A percentile compares a stretch with the other conserved stretches of the same genome.
Conservation (phyloP, 1,139 yeast genomes). For the Lodderomyces beijingensis region DNA sequence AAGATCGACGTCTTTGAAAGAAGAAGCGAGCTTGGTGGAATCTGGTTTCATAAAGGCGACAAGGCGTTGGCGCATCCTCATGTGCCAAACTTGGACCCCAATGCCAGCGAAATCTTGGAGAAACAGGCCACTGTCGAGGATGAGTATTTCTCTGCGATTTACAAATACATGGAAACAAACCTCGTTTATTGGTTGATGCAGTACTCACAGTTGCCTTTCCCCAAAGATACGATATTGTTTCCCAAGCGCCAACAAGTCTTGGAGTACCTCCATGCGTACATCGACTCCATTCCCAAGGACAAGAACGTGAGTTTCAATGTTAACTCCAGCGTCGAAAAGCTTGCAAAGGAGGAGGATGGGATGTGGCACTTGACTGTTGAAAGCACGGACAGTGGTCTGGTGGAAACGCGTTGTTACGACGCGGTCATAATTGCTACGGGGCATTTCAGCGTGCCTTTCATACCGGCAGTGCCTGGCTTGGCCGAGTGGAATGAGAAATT, state of each 20-base stretch:
- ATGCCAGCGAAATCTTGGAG: conserved; percentile 12
- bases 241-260: conserved; percentile 38
- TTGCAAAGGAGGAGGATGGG: neutral
- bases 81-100: conserved; percentile 21
- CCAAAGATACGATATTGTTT: conserved; percentile 25
- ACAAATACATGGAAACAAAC: conserved; percentile 46
- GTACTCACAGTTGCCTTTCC: conserved; percentile 32
- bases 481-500: conserved; percentile 28
- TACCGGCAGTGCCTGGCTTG: conserved; percentile 42
- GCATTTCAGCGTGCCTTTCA: conserved; percentile 42
- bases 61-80: conserved; percentile 20
- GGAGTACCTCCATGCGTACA: conserved; percentile 30
- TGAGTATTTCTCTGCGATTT: conserved; percentile 41
- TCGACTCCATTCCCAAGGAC: conserved; percentile 26
- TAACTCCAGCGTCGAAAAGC: conserved; percentile 14
- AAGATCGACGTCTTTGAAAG: conserved; percentile 42
- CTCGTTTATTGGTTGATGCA: conserved; percentile 40
- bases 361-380: conserved; percentile 17
- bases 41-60: conserved; percentile 41
- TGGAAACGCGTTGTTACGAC: conserved; percentile 28
- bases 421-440: conserved; percentile 47
- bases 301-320: conserved; percentile 22
- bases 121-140: conserved; percentile 7
- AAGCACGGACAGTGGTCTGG: conserved; percentile 6
- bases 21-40: conserved; percentile 40